Evolutionary conservation across 345 rosid species (phyloP).

Genomic region (Psidium friedrichsthalianum): DNA sequence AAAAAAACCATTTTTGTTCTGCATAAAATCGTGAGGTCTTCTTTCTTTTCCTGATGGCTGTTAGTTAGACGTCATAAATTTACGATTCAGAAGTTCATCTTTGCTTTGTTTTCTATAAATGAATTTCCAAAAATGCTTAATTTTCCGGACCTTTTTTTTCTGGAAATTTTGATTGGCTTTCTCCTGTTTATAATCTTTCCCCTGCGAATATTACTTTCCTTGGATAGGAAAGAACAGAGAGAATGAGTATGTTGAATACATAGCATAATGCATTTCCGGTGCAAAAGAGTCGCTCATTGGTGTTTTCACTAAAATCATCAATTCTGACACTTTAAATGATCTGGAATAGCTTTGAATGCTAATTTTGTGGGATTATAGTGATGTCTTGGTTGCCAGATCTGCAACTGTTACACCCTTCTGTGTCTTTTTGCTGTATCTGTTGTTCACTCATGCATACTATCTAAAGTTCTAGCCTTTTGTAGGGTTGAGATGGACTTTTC

Average conservation of each 20-base stretch:
- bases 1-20: not conserved
- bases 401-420: not conserved
- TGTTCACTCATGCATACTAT: not conserved
- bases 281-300: not conserved
- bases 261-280: not conserved
- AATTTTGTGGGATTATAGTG: not conserved
- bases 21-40: not conserved
- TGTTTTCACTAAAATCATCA: not conserved
- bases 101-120: not conserved
- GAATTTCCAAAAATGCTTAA: not conserved
- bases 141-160: not conserved
- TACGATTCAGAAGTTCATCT: not conserved
- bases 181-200: not conserved
- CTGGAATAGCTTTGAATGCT: not conserved
- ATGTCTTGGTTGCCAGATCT: not conserved
- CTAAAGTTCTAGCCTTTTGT: not conserved
- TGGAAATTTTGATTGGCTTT: not conserved
- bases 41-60: not conserved
- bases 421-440: not conserved
- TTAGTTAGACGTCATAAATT: not conserved
- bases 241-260: not conserved
- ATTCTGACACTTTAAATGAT: not conserved
- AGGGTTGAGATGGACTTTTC: slow-evolving; percentile 52
- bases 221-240: not conserved
- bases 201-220: not conserved